Conservation (phyloP, 2,329 filamentous ascomycete species). For the Colletotrichum lindemuthianum region DNA sequence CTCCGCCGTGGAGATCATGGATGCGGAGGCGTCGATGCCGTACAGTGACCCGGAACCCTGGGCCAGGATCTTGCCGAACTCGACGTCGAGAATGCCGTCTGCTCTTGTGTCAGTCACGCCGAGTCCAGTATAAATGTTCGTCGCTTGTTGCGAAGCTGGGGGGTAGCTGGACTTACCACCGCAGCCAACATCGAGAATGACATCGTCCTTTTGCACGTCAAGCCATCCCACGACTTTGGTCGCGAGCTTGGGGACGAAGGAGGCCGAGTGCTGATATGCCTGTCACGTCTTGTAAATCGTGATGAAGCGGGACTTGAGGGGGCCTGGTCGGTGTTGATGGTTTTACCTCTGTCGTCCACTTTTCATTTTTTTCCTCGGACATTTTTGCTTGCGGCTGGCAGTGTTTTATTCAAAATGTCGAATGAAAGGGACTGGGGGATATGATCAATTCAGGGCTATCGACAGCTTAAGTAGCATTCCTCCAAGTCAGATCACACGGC, state of each 20-base stretch:
- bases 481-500: constrained; percentile 23
- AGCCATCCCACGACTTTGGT: constrained; percentile 68
- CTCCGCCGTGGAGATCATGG: constrained; percentile 66
- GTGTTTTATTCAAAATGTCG: neutral
- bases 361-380: constrained; percentile 44
- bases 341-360: constrained; percentile 53
- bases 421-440: neutral
- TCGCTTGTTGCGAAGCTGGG: neutral
- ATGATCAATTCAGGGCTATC: neutral
- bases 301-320: too few species aligned
- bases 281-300: constrained; percentile 40
- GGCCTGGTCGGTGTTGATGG: neutral
- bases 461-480: neutral
- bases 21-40: constrained; percentile 66
- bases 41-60: constrained; percentile 60
- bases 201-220: constrained; percentile 66
- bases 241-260: constrained; percentile 72
- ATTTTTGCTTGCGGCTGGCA: constrained; percentile 26
- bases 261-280: constrained; percentile 69
- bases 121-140: too few species aligned
- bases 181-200: constrained; percentile 71
- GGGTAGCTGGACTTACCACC: constrained; percentile 57
- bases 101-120: constrained; percentile 12
- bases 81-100: constrained; percentile 69
- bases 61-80: constrained; percentile 59